Percentiles rank a stretch among this genome's conserved stretches.
These are phyloP conservation scores for Physcomitrellopsis africana DNA, from an alignment of 225 moss, liverwort and hornwort species.

Conservation along the genomic window DNA sequence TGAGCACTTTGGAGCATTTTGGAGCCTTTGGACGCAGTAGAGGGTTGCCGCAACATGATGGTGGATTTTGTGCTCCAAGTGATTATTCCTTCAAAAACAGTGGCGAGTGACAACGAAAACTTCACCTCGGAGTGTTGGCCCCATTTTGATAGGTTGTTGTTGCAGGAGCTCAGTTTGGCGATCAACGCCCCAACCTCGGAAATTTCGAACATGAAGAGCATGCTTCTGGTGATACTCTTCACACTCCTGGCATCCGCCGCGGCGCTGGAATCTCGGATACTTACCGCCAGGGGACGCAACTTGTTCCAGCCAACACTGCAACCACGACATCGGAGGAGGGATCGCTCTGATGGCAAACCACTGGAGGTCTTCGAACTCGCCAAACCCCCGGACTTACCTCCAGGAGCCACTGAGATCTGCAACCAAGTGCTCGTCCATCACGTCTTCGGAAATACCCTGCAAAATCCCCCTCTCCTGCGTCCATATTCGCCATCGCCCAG, in stretches of 20 bases:
- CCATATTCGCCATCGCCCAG: slow-evolving; percentile 22
- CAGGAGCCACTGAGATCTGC: slow-evolving; percentile 36
- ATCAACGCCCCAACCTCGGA: no score
- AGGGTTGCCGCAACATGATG: no score
- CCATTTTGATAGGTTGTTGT: no score
- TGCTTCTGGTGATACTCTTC: neutral
- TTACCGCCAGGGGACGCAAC: neutral
- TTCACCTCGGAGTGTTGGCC: no score
- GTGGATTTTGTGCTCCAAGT: no score
- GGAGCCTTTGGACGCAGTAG: no score
- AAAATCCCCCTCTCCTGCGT: slow-evolving; percentile 32
- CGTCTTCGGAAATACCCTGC: slow-evolving; percentile 44
- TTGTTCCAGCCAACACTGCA: neutral
- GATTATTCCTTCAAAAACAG: no score
- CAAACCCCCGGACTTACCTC: slow-evolving; percentile 38
- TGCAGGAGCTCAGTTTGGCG: no score
- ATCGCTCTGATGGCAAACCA: neutral
- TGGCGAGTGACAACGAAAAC: no score
- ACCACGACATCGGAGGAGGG: no score
- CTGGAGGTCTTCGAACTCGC: slow-evolving; percentile 43
- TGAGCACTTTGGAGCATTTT: no score
- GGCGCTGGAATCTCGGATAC: neutral
- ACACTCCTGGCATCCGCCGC: neutral
- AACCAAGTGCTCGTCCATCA: slow-evolving; percentile 37
- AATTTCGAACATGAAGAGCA: no score